A percentile compares a stretch with the other conserved stretches of the same genome.
These are phyloP conservation scores for Fusarium irregulare DNA, from an alignment of 2,329 filamentous ascomycete genomes.

Conservation along the genomic window DNA sequence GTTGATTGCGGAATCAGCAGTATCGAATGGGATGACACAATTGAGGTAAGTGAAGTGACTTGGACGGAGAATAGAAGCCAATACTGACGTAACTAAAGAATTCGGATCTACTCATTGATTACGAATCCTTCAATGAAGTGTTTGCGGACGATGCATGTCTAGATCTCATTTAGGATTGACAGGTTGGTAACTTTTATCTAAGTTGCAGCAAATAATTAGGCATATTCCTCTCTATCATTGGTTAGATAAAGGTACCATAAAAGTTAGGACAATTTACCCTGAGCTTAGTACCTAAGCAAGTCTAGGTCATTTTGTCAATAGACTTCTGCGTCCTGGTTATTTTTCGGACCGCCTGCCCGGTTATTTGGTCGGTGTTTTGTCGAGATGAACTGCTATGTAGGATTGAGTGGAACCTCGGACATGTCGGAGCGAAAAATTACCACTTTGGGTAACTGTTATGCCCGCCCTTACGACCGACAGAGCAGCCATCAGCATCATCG, in stretches of 20 bases:
- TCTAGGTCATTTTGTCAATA: too few relatives aligned
- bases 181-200: too few relatives aligned
- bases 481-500: background rate
- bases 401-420: background rate
- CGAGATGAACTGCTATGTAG: background rate
- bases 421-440: slow-evolving; percentile 21
- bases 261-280: too few relatives aligned
- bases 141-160: background rate
- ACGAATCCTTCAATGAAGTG: background rate
- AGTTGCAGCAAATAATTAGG: rapidly evolving
- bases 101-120: rapidly evolving
- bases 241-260: too few relatives aligned
- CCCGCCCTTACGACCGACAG: background rate
- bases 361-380: too few relatives aligned
- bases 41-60: too few relatives aligned
- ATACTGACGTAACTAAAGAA: background rate
- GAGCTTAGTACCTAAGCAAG: too few relatives aligned
- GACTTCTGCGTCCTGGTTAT: too few relatives aligned
- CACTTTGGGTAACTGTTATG: slow-evolving; percentile 15
- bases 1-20: background rate
- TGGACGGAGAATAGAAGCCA: rapidly evolving
- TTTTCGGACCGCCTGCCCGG: too few relatives aligned
- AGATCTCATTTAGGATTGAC: too few relatives aligned
- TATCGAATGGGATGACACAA: too few relatives aligned
- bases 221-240: background rate